phyloP scores from a whole-genome alignment of 345 rosid genomes.

The Ricinus communis region DNA sequence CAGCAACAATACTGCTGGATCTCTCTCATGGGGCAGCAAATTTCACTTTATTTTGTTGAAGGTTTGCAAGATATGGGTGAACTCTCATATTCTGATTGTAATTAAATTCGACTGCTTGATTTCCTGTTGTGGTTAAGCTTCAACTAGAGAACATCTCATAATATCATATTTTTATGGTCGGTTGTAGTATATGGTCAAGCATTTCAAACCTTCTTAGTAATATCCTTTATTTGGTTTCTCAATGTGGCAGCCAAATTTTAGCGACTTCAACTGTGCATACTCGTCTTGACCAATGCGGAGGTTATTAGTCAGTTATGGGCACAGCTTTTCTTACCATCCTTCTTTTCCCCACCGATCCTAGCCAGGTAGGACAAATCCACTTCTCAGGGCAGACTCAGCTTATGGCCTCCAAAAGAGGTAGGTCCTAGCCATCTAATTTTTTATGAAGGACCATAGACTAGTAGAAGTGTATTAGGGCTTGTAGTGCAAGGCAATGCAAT shows the following conservation, averaged over 20 bases:
- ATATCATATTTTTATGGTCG: background rate
- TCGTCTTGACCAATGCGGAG: background rate
- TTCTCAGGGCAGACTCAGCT: background rate
- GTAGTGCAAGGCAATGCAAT: background rate
- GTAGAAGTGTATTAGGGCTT: background rate
- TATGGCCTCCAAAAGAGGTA: background rate
- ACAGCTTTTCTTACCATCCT: background rate
- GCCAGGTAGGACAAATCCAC: background rate
- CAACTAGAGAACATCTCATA: too few relatives aligned
- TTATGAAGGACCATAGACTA: constrained; percentile 7
- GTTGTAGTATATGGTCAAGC: background rate
- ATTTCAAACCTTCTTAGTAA: background rate
- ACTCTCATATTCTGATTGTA: too few relatives aligned
- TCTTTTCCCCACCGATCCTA: background rate
- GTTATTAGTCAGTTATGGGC: background rate
- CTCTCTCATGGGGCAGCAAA: too few relatives aligned
- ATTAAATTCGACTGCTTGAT: background rate
- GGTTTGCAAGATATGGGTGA: too few relatives aligned
- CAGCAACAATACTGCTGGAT: too few relatives aligned
- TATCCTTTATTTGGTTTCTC: background rate
- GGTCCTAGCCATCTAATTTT: constrained; percentile 6
- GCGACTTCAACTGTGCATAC: background rate
- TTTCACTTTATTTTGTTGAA: too few relatives aligned
- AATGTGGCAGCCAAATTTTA: background rate
- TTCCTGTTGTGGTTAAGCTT: background rate